phyloP scores from a whole-genome alignment of 2,329 filamentous ascomycete genomes.

The Dactylellina leptospora region DNA sequence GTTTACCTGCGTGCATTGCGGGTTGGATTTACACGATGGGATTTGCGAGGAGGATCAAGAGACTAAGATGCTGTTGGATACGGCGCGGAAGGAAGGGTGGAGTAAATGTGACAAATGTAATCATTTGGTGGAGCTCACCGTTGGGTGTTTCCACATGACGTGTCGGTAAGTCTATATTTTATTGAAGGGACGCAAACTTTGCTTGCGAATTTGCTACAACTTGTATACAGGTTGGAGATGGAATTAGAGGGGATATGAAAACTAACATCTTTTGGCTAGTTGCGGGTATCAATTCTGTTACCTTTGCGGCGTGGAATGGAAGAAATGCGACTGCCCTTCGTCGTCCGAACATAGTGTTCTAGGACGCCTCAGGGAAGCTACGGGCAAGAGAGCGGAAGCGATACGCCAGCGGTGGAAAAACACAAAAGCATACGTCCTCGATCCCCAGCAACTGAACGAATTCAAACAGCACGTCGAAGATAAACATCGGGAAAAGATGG shows the following conservation, averaged over 20 bases:
- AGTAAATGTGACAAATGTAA: conserved; percentile 56
- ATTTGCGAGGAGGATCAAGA: conserved; percentile 56
- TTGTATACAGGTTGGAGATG: too few relatives aligned
- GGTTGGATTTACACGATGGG: conserved; percentile 53
- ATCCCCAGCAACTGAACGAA: conserved; percentile 28
- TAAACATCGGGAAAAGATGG: conserved; percentile 36
- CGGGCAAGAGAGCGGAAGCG: conserved; percentile 31
- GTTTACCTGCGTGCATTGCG: conserved; percentile 55
- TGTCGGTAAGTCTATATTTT: conserved; percentile 55
- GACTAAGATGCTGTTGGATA: conserved; percentile 53
- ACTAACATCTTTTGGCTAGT: too few relatives aligned
- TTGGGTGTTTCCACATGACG: conserved; percentile 57
- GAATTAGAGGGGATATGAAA: too few relatives aligned
- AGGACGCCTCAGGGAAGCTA: conserved; percentile 36
- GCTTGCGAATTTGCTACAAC: too few relatives aligned
- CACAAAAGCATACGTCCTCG: conserved; percentile 12
- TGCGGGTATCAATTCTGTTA: conserved; percentile 49
- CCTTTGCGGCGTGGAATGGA: conserved; percentile 42
- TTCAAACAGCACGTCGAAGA: conserved; percentile 26
- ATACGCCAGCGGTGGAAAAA: conserved; percentile 26
- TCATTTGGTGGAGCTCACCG: conserved; percentile 55
- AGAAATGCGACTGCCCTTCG: conserved; percentile 42
- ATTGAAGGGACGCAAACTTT: too few relatives aligned
- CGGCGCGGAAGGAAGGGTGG: conserved; percentile 56
- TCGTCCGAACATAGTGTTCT: conserved; percentile 41